Base-by-base conservation (phyloP, 192 early-diverging fungal genomes). In the Backusella westeae region DNA sequence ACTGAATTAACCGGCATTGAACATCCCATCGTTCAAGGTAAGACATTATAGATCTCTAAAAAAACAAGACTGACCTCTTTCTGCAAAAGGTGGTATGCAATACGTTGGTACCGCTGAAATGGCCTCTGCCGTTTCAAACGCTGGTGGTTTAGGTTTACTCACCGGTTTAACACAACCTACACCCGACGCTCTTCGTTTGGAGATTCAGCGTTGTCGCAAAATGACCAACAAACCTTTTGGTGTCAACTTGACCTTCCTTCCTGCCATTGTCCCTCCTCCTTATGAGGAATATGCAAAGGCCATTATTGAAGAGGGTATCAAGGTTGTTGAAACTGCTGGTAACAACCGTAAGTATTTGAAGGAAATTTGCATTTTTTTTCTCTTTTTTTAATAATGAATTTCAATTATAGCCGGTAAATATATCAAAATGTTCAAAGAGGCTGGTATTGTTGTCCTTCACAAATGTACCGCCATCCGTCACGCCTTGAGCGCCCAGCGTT, bases 251-350 rank as follows among this genome's bases (percentile, higher is more conserved):
- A 94, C 93, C 39, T 85, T 94, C 74, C 76, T 94, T 75, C 93
- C 93, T 41, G 86, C 92, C n/a, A 93, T 94, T 76, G 90, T 81
- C 34, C 93, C 93, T 71, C 93, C 93, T 34, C 93, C 93, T 39
- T 94, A 94, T 80, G 89, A 80, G 72, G 89, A 92, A 63, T 93
- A 93, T 74, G 84, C 86, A 23, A 76, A 83, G 26, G 92, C 88
- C 23, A 94, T 94, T 83, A 90, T 94, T 69, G 88, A 94, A 70
- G 84, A 84, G 70, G 91, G 91, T 34, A 91, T 94, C 84, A 93
- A 92, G 81, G 88, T 94, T 34, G 93, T 94, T 23, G 93, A 93
- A 82, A 94, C 93, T 71, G 93, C 93, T 32, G 93, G 93, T 67
- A 94, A 94, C 87, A 94, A 94, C 77, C 93, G 84, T 85, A 85